phyloP scores from a whole-genome alignment of 2,329 filamentous ascomycete species.

The Sclerotinia spermophila region DNA sequence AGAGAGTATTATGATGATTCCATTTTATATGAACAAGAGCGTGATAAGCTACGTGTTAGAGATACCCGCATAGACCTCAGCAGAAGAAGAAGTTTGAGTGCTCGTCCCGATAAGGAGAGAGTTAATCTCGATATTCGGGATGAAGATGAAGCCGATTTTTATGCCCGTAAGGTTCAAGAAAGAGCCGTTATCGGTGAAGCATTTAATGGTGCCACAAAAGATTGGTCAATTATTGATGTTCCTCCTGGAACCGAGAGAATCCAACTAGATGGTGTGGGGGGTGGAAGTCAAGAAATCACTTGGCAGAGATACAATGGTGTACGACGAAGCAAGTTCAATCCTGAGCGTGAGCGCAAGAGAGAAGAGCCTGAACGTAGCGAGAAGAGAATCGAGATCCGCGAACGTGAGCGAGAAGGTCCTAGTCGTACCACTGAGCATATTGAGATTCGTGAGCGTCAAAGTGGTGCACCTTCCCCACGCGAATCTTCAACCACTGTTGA shows the following conservation, averaged over 20 bases:
- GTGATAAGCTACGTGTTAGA: conserved; percentile 38
- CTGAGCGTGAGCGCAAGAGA: conserved; percentile 53
- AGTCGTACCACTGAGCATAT: conserved; percentile 23
- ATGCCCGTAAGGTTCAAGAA: conserved; percentile 65
- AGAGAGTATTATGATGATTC: conserved; percentile 59
- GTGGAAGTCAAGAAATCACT: conserved; percentile 69
- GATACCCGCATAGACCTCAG: conserved; percentile 32
- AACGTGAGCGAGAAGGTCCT: conserved; percentile 12
- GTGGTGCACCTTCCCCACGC: conserved; percentile 20
- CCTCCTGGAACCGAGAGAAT: conserved; percentile 79
- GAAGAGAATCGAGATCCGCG: conserved; percentile 16
- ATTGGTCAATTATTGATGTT: conserved; percentile 80
- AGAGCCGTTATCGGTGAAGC: conserved; percentile 70
- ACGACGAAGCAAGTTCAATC: conserved; percentile 68
- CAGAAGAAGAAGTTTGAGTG: conserved; percentile 31
- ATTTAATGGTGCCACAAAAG: conserved; percentile 67
- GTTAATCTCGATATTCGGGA: conserved; percentile 33
- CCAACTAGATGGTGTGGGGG: conserved; percentile 75
- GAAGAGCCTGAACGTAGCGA: conserved; percentile 12
- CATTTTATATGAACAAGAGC: conserved; percentile 53
- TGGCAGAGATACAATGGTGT: conserved; percentile 80
- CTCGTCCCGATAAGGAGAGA: conserved; percentile 29
- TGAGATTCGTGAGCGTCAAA: conserved; percentile 29
- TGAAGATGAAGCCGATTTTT: conserved; percentile 55
- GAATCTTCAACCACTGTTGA: conserved; percentile 29